A percentile compares a stretch with the other conserved stretches of the same genome.
phyloP scores from a whole-genome alignment of 805 yeast species.

The Wickerhamomyces strasburgensis region DNA sequence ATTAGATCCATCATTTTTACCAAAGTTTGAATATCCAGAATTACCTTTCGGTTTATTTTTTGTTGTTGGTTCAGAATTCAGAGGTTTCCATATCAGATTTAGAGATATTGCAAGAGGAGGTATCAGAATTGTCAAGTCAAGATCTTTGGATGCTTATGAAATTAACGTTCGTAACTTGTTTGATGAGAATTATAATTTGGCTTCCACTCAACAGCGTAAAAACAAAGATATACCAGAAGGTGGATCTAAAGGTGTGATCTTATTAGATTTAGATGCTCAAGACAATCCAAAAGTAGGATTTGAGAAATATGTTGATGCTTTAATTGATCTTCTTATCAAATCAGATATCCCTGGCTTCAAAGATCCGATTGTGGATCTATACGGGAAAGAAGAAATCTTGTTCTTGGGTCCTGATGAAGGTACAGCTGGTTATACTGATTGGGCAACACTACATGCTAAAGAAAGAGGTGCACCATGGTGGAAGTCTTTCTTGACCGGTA shows the following conservation, averaged over 20 bases:
- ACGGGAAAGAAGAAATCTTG: constrained; percentile 80
- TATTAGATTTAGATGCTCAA: constrained; percentile 67
- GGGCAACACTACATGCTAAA: constrained; percentile 96
- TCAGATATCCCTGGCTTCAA: constrained; percentile 41
- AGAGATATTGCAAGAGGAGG: constrained; percentile 98
- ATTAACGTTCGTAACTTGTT: constrained; percentile 83
- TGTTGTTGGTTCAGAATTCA: constrained; percentile 91
- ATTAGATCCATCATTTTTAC: constrained; percentile 81
- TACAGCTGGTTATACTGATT: constrained; percentile 90
- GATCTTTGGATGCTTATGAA: constrained; percentile 79
- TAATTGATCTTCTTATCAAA: constrained; percentile 78
- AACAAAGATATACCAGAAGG: constrained; percentile 99
- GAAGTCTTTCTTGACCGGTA: constrained; percentile 98
- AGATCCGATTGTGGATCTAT: constrained; percentile 69
- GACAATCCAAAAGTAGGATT: constrained; percentile 79
- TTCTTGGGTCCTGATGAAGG: constrained; percentile 99
- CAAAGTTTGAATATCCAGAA: constrained; percentile 82
- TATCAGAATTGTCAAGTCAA: constrained; percentile 87
- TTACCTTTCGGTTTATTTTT: constrained; percentile 93
- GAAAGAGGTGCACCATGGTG: constrained; percentile 94
- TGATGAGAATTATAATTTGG: constrained; percentile 95
- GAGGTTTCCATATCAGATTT: constrained; percentile 96
- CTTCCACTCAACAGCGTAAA: constrained; percentile 92
- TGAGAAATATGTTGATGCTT: constrained; percentile 87
- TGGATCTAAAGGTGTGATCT: constrained; percentile 95